Percentiles rank a stretch among this genome's conserved stretches.
phyloP scores from a whole-genome alignment of 1,284 basidiomycete genomes.

The Boletus smithii region DNA sequence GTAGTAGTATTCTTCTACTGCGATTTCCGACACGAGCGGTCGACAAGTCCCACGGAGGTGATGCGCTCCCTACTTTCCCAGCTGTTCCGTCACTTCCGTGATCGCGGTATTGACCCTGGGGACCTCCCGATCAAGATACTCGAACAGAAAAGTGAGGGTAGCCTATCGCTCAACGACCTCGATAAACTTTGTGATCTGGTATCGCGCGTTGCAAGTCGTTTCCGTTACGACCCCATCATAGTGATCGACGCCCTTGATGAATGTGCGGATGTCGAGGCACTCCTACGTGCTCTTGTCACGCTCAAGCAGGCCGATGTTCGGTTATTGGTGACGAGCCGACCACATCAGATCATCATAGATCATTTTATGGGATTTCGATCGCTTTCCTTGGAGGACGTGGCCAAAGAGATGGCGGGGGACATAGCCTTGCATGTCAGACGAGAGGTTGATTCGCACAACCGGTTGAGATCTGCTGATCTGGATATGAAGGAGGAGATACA shows the following conservation, averaged over 20 bases:
- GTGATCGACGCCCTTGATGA: constrained; percentile 2
- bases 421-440: not conserved
- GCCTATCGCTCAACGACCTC: not conserved
- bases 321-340: constrained; percentile 2
- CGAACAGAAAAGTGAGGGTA: not conserved
- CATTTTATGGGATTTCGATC: not conserved
- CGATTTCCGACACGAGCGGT: not conserved
- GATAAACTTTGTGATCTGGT: not conserved
- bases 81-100: not conserved
- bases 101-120: not conserved
- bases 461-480: not conserved
- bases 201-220: not conserved
- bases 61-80: constrained; percentile 1
- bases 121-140: constrained; percentile 1
- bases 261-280: not conserved
- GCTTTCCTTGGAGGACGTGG: not conserved
- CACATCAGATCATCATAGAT: not conserved
- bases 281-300: not conserved
- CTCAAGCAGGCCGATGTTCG: not conserved
- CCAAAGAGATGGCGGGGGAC: not conserved
- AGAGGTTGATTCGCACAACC: not conserved
- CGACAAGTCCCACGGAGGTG: not conserved
- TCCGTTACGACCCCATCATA: not conserved
- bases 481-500: not conserved
- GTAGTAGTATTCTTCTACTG: not conserved